Evolutionary conservation across 78 protist genomes (phyloP).

Genomic region (Dictyostelium capitatum): DNA sequence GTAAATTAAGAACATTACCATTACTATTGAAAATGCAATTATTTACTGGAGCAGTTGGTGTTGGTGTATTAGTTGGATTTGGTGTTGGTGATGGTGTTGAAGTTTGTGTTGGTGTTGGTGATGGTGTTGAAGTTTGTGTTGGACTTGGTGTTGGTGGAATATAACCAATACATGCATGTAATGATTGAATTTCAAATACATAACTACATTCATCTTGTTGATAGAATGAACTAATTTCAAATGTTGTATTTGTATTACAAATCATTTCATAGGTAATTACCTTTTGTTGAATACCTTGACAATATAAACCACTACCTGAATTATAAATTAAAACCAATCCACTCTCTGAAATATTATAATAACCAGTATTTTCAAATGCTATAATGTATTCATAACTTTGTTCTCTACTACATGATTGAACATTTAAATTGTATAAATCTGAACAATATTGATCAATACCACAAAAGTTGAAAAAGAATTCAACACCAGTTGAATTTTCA

Average conservation of each 20-base stretch:
- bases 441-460: neutral
- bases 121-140: neutral
- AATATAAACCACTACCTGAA: neutral
- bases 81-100: constrained; percentile 6
- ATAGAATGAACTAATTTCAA: neutral
- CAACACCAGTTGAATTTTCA: neutral
- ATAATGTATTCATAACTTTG: neutral
- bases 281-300: neutral
- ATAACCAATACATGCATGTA: constrained; percentile 6
- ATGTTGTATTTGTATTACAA: neutral
- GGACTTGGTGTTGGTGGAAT: neutral
- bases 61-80: neutral
- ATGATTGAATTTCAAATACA: neutral
- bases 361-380: neutral
- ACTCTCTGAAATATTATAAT: neutral
- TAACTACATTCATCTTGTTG: neutral
- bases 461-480: neutral
- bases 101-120: neutral
- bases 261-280: neutral
- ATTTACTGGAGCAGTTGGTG: neutral
- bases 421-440: neutral
- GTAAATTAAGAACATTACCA: neutral
- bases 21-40: neutral
- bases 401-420: neutral
- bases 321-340: neutral